These are phyloP conservation scores for Podila clonocystis DNA, from an alignment of 192 early-diverging fungal species.

Conservation along the genomic window DNA sequence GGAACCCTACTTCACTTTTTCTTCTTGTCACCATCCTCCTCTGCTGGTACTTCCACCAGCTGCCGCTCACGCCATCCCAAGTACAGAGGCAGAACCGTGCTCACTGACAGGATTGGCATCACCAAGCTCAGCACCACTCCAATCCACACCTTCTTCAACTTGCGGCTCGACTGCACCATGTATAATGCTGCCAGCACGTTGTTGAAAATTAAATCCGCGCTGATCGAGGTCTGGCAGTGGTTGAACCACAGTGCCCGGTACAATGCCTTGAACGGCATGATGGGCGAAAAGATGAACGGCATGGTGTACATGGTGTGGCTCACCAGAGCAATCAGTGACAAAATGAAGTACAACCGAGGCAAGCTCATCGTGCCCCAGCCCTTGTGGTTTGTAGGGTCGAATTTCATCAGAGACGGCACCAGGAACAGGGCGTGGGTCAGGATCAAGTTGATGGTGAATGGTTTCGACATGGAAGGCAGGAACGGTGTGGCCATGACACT, in stretches of 20 bases:
- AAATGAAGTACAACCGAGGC: conserved; percentile 29
- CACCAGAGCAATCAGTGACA: conserved; percentile 24
- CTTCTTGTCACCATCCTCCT: not conserved
- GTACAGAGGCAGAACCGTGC: conserved; percentile 34
- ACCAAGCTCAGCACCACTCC: conserved; percentile 14
- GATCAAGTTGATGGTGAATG: conserved; percentile 34
- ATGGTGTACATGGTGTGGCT: conserved; percentile 34
- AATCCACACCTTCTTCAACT: conserved; percentile 24
- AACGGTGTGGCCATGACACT: conserved; percentile 46
- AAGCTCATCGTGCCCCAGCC: conserved; percentile 20
- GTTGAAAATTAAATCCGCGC: conserved; percentile 44
- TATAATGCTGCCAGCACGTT: conserved; percentile 31
- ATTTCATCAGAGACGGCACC: conserved; percentile 28
- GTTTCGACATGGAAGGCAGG: conserved; percentile 22
- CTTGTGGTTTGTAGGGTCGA: conserved; percentile 25
- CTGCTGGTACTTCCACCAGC: conserved; percentile 3
- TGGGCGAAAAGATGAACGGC: conserved; percentile 38
- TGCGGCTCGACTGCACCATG: conserved; percentile 39
- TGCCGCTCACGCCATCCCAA: conserved; percentile 46
- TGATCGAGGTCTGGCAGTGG: conserved; percentile 50
- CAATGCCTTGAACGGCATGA: conserved; percentile 26
- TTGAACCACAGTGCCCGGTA: conserved; percentile 40
- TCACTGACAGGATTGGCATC: conserved; percentile 40
- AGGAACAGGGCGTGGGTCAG: conserved; percentile 40
- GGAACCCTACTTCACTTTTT: conserved; percentile 2